Percentiles rank a stretch among this genome's conserved stretches.
Conservation (phyloP, 2,329 filamentous ascomycete species). For the Chaetomium sp. region DNA sequence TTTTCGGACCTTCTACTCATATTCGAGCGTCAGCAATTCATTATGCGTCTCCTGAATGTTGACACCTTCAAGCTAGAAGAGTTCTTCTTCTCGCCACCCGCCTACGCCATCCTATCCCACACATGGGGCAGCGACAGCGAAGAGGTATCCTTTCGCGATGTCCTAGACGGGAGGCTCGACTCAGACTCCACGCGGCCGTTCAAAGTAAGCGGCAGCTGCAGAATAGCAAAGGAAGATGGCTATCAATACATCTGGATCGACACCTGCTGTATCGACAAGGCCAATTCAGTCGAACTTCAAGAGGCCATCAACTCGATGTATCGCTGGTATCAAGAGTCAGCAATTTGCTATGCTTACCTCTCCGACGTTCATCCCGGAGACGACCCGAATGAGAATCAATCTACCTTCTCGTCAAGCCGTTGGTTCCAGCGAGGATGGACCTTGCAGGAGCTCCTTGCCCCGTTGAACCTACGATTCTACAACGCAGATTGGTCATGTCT, state of each 20-base stretch:
- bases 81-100: conserved; percentile 22
- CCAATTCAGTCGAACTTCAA: conserved; percentile 34
- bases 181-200: background rate
- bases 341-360: conserved; percentile 35
- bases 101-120: conserved; percentile 30
- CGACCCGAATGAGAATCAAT: background rate
- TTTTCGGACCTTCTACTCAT: background rate
- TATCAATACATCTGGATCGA: conserved; percentile 35
- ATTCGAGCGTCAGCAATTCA: background rate
- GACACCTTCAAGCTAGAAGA: conserved; percentile 26
- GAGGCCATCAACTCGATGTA: conserved; percentile 36
- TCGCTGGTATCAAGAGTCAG: conserved; percentile 32
- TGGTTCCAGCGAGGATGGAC: conserved; percentile 46
- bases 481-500: conserved; percentile 36
- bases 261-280: conserved; percentile 37
- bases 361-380: conserved; percentile 23
- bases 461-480: conserved; percentile 38
- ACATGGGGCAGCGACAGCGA: conserved; percentile 29
- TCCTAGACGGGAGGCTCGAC: conserved; percentile 18
- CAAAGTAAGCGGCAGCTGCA: conserved; percentile 22
- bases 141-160: conserved; percentile 27
- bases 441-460: conserved; percentile 65
- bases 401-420: conserved; percentile 20
- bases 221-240: conserved; percentile 15
- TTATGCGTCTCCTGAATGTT: conserved; percentile 32